phyloP scores from a whole-genome alignment of 768 basidiomycete genomes.

The Pisolithus albus region DNA sequence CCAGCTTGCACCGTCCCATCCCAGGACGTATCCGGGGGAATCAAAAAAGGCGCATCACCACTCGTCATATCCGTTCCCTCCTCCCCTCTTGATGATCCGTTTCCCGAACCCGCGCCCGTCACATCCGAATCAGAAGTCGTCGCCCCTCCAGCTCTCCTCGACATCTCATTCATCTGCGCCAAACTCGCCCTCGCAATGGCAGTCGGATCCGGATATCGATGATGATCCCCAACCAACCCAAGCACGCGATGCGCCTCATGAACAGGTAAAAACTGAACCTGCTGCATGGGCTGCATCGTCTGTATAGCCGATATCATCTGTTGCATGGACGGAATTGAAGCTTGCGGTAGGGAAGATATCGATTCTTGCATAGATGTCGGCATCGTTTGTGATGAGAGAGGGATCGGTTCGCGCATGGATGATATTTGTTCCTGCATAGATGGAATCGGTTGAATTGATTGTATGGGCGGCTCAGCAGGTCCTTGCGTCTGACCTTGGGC shows the following conservation, averaged over 20 bases:
- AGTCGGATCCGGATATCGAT: slow-evolving; percentile 36
- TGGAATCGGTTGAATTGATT: slow-evolving; percentile 1
- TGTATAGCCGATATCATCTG: background rate
- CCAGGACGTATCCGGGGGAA: slow-evolving; percentile 19
- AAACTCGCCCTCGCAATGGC: slow-evolving; percentile 59
- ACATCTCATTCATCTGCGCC: slow-evolving; percentile 74
- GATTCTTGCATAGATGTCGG: background rate
- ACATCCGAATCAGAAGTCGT: no score
- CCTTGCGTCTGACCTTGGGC: background rate
- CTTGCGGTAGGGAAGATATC: background rate
- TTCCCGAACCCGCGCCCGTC: background rate
- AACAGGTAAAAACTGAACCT: slow-evolving; percentile 44
- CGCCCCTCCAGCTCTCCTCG: slow-evolving; percentile 47
- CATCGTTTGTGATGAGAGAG: no score
- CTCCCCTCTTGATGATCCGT: background rate
- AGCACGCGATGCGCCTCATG: slow-evolving; percentile 50
- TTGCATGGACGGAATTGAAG: no score
- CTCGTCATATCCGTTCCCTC: slow-evolving; percentile 16
- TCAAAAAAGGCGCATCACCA: slow-evolving; percentile 23
- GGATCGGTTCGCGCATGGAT: no score
- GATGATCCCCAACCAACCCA: slow-evolving; percentile 30
- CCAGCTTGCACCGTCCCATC: slow-evolving; percentile 22
- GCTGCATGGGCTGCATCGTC: slow-evolving; percentile 5
- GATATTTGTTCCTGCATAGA: background rate
- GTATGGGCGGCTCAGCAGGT: background rate